phyloP scores from a whole-genome alignment of 768 basidiomycete species.

The Amanita polypyramis region DNA sequence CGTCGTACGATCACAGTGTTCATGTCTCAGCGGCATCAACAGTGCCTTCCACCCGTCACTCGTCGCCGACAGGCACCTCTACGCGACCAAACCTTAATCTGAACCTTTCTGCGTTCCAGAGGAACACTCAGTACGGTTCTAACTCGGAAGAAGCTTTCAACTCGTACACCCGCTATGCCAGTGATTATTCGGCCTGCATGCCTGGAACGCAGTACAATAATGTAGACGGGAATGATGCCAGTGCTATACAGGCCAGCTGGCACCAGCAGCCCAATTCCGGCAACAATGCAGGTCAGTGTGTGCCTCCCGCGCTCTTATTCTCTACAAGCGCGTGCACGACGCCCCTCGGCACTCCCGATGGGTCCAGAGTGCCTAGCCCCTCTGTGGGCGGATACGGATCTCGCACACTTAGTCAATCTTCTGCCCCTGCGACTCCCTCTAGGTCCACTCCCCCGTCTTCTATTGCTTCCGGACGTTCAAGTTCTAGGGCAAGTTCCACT shows the following conservation, averaged over 20 bases:
- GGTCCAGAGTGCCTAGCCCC: conserved; percentile 29
- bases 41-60: conserved; percentile 22
- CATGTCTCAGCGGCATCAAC: conserved; percentile 12
- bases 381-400: conserved; percentile 8
- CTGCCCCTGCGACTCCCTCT: conserved; percentile 6
- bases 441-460: conserved; percentile 3
- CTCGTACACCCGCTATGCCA: conserved; percentile 51
- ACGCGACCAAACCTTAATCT: conserved; percentile 11
- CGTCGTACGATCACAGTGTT: conserved; percentile 22
- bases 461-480: conserved; percentile 8
- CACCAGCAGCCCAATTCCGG: conserved; percentile 18
- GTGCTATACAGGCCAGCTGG: conserved; percentile 14
- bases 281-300: conserved; percentile 28
- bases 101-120: conserved; percentile 17
- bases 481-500: conserved; percentile 5
- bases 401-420: conserved; percentile 6
- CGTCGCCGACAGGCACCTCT: conserved; percentile 18
- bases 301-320: conserved; percentile 59
- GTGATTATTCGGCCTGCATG: conserved; percentile 52
- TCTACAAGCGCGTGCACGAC: conserved; percentile 26
- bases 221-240: conserved; percentile 26
- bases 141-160: conserved; percentile 50
- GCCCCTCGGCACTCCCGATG: conserved; percentile 36
- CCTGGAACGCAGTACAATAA: conserved; percentile 43
- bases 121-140: conserved; percentile 1